Evolutionary conservation across 257 asterid genomes (phyloP), one percentile per base, ranked within the genome.

Genomic region (Mitragyna speciosa): DNA sequence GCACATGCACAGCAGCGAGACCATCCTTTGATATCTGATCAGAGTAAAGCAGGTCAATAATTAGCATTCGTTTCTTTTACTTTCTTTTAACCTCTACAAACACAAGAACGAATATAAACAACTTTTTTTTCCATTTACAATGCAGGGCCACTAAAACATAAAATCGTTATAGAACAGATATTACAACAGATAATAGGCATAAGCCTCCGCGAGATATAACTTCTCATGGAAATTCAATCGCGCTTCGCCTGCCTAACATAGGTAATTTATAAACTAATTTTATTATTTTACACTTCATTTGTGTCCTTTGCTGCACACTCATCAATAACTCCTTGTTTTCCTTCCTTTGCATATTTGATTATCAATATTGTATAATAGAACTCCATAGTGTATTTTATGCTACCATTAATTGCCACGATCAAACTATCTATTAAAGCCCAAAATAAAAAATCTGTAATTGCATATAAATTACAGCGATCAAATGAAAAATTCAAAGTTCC

Each of bases 1-100:
- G 99, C 80, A 96, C 95, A 82, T 96, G 99, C 84, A 96, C 95
- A 78, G 97, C 84, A 36, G 90, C 11, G 64, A 96, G 96, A 31
- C 94, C 97, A 84, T 89, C 97, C 91, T 96, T 92, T 54, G 94
- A 92, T 71, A 96, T 90, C 99, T 96, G 95, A 76, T 30, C 85
- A 66, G 66, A 82, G 80, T 26, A 85, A 81, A 87, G 68, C 63
- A 70, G 82, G 77, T 28, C 51, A 7, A 0, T 52, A 17, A 9
- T 6, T 2, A 16, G 66, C 49, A 19, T 73, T 30, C 56, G 20
- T 17, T 6, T 54, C 68, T 31, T 36, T 7, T 56, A 58, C 68
- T 36, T 58, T 36, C 15, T 30, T 1, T 70, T 31, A 24, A 2
- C 31, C 39, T 70, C 58, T 69, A 17, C n/a, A 4, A 24, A 12